These are phyloP conservation scores for Starmerella geochares DNA, from an alignment of 805 yeast genomes.

Conservation along the genomic window DNA sequence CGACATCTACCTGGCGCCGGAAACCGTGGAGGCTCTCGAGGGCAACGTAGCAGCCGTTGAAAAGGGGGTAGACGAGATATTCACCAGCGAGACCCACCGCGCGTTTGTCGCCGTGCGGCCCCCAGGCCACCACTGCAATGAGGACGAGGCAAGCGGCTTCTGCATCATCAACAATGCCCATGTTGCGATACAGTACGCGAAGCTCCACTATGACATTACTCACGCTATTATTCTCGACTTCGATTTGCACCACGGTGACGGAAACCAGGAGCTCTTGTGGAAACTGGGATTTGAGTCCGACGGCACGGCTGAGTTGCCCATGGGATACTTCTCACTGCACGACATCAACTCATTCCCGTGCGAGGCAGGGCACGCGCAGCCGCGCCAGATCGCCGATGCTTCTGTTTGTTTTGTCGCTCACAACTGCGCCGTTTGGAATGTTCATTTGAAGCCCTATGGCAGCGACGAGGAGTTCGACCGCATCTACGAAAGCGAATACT, in stretches of 20 bases:
- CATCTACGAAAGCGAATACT: constrained; percentile 52
- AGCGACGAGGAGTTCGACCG: constrained; percentile 55
- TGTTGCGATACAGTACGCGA: constrained; percentile 69
- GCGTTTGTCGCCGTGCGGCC: constrained; percentile 67
- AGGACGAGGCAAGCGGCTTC: constrained; percentile 75
- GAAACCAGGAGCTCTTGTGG: constrained; percentile 80
- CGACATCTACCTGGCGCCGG: constrained; percentile 62
- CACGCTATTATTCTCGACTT: constrained; percentile 76
- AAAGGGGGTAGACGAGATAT: constrained; percentile 51
- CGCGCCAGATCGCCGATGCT: constrained; percentile 61
- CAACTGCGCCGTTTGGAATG: constrained; percentile 72
- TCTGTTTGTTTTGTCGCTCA: constrained; percentile 70
- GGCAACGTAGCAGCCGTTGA: constrained; percentile 74
- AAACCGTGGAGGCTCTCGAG: constrained; percentile 57
- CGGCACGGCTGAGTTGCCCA: constrained; percentile 26
- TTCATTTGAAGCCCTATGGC: constrained; percentile 59
- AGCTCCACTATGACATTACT: constrained; percentile 49
- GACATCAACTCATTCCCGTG: constrained; percentile 82
- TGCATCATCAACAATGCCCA: constrained; percentile 75
- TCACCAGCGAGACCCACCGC: constrained; percentile 30
- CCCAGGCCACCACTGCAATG: constrained; percentile 82
- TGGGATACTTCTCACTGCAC: constrained; percentile 75
- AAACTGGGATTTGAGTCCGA: constrained; percentile 46
- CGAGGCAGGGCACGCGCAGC: constrained; percentile 64
- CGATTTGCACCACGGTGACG: constrained; percentile 84